Evolutionary conservation across 176 grass and related monocot species (phyloP), one percentile per base, ranked within the genome.

Genomic region (Areca catechu): DNA sequence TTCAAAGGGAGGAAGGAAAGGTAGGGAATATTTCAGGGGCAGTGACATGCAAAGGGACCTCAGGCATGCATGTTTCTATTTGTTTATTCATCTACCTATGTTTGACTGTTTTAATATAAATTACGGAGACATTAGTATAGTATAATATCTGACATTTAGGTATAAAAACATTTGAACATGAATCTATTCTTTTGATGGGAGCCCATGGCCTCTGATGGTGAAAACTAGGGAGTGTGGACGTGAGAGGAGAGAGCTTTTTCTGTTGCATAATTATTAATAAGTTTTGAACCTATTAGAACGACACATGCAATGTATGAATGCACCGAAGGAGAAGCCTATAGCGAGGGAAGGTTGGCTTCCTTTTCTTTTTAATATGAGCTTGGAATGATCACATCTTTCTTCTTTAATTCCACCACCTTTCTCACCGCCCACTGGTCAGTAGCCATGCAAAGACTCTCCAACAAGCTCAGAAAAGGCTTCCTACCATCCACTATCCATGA

Each of bases 151-250:
- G 20, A 55, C 65, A 59, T 64, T 50, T 64, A 57, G 48, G 51
- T 58, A 65, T 64, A 24, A 56, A 63, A 50, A 29, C 7, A 17
- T n/a, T 0, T 15, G 17, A 17, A n/a, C 7, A 12, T 14, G 3
- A 12, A 10, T 60, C 7, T 71, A 71, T 63, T 78, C 75, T 78
- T 78, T 78, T 78, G 56, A 65, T 70, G 75, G 67, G 75, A 71
- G 15, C 17, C 24, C 56, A 7, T 63, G 29, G 19, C 20, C 10
- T 49, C 6, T 49, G 4, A 61, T 62, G 60, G 60, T 62, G 28
- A 24, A 62, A 62, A 37, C 18, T 47, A 19, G 5, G 12, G 28
- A 62, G 60, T 63, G 48, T 63, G 60, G 60, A 49, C 37, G 10
- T 63, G 34, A 63, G 5, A 7, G 21, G 34, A 43, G 34, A 43